Percentiles rank a stretch among this genome's conserved stretches.
Evolutionary conservation across 345 rosid genomes (phyloP).

Genomic region (Bruguiera sexangula): DNA sequence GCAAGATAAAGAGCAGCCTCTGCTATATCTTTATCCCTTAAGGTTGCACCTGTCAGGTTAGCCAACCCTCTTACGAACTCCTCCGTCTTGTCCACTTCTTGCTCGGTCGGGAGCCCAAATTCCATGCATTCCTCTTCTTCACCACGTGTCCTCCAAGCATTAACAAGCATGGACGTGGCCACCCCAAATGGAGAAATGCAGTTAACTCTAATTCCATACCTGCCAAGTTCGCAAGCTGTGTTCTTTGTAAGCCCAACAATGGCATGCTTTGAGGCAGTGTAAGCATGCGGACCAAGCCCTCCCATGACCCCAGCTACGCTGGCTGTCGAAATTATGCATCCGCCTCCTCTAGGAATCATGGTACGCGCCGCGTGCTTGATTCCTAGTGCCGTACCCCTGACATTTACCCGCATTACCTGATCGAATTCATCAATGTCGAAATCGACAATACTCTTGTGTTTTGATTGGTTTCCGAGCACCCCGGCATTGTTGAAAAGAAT

Average conservation of each 20-base stretch:
- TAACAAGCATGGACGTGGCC: conserved; percentile 68
- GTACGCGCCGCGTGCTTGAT: conserved; percentile 83
- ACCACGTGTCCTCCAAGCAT: conserved; percentile 52
- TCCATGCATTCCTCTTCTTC: conserved; percentile 32
- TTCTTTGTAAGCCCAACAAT: conserved; percentile 77
- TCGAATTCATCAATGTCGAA: conserved; percentile 69
- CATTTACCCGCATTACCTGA: conserved; percentile 63
- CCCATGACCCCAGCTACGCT: conserved; percentile 87
- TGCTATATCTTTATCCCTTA: conserved; percentile 66
- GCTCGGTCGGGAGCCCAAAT: conserved; percentile 29
- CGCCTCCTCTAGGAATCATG: conserved; percentile 53
- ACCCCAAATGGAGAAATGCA: conserved; percentile 90
- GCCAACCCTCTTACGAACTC: conserved; percentile 64
- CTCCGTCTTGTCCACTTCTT: conserved; percentile 60
- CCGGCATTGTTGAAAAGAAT: conserved; percentile 83
- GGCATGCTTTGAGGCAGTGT: conserved; percentile 86
- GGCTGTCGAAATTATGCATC: conserved; percentile 68
- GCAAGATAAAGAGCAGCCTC: conserved; percentile 80
- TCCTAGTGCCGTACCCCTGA: conserved; percentile 59
- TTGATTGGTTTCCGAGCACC: conserved; percentile 60
- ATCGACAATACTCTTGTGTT: conserved; percentile 63
- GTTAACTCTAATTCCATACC: conserved; percentile 68
- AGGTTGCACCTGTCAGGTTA: conserved; percentile 52
- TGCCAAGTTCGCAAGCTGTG: conserved; percentile 73
- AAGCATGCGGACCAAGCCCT: conserved; percentile 83